These are phyloP conservation scores for Biscogniauxia sp. DNA, from an alignment of 2,329 filamentous ascomycete species.

Conservation along the genomic window DNA sequence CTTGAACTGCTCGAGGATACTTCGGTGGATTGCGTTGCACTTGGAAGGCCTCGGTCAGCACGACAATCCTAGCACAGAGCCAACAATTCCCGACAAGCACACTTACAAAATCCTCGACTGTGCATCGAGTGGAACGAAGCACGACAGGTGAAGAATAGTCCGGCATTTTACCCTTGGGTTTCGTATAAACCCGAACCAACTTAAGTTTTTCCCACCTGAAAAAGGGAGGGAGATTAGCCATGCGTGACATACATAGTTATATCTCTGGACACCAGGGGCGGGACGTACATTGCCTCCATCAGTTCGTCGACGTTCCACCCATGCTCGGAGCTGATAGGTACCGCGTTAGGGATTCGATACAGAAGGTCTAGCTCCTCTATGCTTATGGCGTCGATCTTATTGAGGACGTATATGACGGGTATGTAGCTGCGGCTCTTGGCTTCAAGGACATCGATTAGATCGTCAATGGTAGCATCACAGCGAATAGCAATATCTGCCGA, in stretches of 20 bases:
- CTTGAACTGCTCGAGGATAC: constrained; percentile 93
- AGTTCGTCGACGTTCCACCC: constrained; percentile 98
- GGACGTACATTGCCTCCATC: constrained; percentile 79
- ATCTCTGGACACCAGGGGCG: constrained; percentile 4
- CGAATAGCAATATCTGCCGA: constrained; percentile 97
- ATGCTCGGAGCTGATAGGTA: constrained; percentile 94
- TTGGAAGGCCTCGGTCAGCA: constrained; percentile 45
- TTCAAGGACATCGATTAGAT: constrained; percentile 93
- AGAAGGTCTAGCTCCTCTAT: constrained; percentile 96
- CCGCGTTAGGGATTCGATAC: constrained; percentile 94
- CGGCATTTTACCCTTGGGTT: constrained; percentile 91
- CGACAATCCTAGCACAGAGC: constrained; percentile 19
- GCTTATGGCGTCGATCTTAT: constrained; percentile 98
- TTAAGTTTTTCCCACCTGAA: constrained; percentile 86
- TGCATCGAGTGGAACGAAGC: constrained; percentile 75
- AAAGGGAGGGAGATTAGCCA: constrained; percentile 22
- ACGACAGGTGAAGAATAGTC: constrained; percentile 93
- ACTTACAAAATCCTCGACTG: constrained; percentile 95
- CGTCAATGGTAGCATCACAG: constrained; percentile 95
- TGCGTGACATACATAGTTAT: constrained; percentile 8
- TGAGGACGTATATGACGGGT: constrained; percentile 97
- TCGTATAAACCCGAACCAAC: constrained; percentile 91
- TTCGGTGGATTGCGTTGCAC: constrained; percentile 97
- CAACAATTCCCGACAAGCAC: constrained; percentile 19
- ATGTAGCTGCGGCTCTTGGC: constrained; percentile 95